Evolutionary conservation across 176 grass and related monocot species (phyloP), one percentile per base, ranked within the genome.

Genomic region (Thalia dealbata): DNA sequence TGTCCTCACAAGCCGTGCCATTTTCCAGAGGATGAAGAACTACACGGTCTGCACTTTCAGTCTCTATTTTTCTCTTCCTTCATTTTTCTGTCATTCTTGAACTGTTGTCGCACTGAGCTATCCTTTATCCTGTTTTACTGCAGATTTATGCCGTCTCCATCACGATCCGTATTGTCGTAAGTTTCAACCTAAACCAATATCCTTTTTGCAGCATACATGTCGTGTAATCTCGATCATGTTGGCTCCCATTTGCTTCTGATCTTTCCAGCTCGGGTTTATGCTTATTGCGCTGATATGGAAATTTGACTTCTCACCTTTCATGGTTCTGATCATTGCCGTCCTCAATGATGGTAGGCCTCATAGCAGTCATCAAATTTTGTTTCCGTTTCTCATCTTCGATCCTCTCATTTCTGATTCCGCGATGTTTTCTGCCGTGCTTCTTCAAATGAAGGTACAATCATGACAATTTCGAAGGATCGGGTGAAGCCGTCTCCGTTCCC

Each of bases 21-120:
- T 97, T 69, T 97, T 97, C 81, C 93, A 97, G 80, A 86, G 93
- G 76, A 97, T 97, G 93, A 97, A 97, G 81, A 97, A 97, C 54
- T 97, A 97, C 61, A 97, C 93, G 0, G 93, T 97, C 32, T 0
- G 35, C 15, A 87, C 78, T 25, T 71, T 5, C 25, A n/a, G 35
- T 43, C 58, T 19, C 9, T 13, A 56, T 3, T 3, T 3, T 19
- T 19, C 10, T 48, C 5, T 14, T 45, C 15, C 30, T 46, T 68
- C 43, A 58, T 19, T 12, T 6, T 59, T 65, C 32, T 3, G 16
- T 14, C 2, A 18, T 68, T 68, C 38, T 68, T 4, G 7, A 68
- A 38, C 10, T 68, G 35, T 22, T 43, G 19, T 68, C 21, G n/a
- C n/a, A n/a, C 35, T 45, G 30, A 42, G 32, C 32, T 68, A 0